These are phyloP conservation scores for Suhomyces chickasaworum DNA, from an alignment of 1,139 yeast species.

Conservation along the genomic window DNA sequence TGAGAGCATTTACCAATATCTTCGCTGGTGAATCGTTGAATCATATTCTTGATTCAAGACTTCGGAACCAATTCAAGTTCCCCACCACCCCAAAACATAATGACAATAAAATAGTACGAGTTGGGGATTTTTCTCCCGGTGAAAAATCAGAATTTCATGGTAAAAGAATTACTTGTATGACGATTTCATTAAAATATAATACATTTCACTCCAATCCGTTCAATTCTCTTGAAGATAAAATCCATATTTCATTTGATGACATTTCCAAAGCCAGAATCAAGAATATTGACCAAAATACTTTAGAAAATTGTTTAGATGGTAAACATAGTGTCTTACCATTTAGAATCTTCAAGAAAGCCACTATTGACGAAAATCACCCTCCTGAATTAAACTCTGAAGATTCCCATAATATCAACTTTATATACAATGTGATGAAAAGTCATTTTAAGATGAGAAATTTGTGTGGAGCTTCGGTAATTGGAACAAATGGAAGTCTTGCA, in stretches of 20 bases:
- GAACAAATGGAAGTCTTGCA: conserved; percentile 8
- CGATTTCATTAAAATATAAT: conserved; percentile 37
- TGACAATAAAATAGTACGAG: conserved; percentile 15
- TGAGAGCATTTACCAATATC: conserved; percentile 15
- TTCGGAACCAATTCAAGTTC: conserved; percentile 18
- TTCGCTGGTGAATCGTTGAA: conserved; percentile 14
- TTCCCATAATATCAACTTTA: conserved; percentile 36
- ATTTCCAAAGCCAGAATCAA: conserved; percentile 28
- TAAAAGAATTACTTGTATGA: conserved; percentile 31
- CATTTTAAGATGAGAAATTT: conserved; percentile 37
- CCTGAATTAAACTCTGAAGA: conserved; percentile 27
- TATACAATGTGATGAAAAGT: conserved; percentile 33
- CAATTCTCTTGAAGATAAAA: conserved; percentile 25
- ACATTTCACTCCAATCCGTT: conserved; percentile 41
- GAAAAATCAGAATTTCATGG: background rate
- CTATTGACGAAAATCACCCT: background rate
- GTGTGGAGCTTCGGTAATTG: conserved; percentile 29
- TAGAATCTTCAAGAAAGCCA: conserved; percentile 26
- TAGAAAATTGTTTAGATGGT: conserved; percentile 35
- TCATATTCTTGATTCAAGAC: conserved; percentile 17
- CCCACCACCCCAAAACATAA: conserved; percentile 15
- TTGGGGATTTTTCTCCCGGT: conserved; percentile 17
- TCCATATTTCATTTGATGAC: conserved; percentile 33
- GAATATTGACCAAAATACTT: conserved; percentile 19
- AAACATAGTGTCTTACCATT: conserved; percentile 32